Conservation (phyloP, 768 basidiomycete species). For the Tephrocybe sp. region DNA sequence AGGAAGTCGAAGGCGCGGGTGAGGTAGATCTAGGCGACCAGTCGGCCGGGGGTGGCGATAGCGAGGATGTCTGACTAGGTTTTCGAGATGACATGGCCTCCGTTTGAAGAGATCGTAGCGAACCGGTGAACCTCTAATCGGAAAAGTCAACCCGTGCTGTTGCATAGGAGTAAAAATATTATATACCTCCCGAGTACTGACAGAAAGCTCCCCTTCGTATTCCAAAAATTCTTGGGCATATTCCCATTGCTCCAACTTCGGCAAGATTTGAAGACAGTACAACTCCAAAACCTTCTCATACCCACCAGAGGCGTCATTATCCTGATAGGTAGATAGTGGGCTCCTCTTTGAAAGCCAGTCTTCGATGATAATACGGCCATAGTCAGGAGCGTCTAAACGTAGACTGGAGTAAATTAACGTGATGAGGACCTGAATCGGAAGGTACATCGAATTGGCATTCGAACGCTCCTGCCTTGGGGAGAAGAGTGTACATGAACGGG, state of each 20-base stretch:
- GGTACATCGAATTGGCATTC: slow-evolving; percentile 45
- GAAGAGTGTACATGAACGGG: slow-evolving; percentile 67
- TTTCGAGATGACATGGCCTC: slow-evolving; percentile 34
- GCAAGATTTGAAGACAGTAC: slow-evolving; percentile 72
- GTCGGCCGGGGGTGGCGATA: slow-evolving; percentile 21
- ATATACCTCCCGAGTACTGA: slow-evolving; percentile 51
- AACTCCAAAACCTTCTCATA: slow-evolving; percentile 76
- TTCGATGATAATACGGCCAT: slow-evolving; percentile 67
- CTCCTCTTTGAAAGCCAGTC: slow-evolving; percentile 72
- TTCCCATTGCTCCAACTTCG: slow-evolving; percentile 74
- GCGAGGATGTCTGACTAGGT: slow-evolving; percentile 20
- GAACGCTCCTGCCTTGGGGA: slow-evolving; percentile 47
- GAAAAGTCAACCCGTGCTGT: slow-evolving; percentile 10
- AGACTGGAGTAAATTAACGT: slow-evolving; percentile 71
- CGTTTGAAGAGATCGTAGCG: slow-evolving; percentile 39
- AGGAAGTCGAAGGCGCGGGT: slow-evolving; percentile 54
- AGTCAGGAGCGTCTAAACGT: slow-evolving; percentile 58
- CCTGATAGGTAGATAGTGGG: slow-evolving; percentile 22
- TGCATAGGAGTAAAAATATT: neutral
- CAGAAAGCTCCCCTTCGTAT: slow-evolving; percentile 65
- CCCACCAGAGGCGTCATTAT: slow-evolving; percentile 36
- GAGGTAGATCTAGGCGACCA: slow-evolving; percentile 39
- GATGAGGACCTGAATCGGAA: slow-evolving; percentile 68
- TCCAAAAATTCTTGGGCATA: slow-evolving; percentile 74
- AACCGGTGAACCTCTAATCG: slow-evolving; percentile 35